Conservation (phyloP, 305 asterid species). For the Euphrasia arctica region DNA sequence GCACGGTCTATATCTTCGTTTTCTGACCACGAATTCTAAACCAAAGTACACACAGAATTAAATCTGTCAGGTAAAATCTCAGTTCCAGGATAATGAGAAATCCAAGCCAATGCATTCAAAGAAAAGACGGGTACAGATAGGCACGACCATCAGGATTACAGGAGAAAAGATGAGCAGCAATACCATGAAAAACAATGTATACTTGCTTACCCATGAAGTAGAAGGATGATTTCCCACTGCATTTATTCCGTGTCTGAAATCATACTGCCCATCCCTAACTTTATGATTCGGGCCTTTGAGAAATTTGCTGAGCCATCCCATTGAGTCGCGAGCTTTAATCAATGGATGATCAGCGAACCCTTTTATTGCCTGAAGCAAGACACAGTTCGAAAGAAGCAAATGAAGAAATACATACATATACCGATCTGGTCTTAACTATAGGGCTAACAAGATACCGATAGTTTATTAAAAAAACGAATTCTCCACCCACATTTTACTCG, state of each 20-base stretch:
- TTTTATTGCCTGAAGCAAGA: slow-evolving; percentile 34
- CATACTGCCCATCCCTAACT: slow-evolving; percentile 51
- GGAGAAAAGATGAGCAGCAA: no score
- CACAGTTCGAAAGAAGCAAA: neutral
- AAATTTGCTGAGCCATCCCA: slow-evolving; percentile 98
- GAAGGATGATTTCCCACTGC: slow-evolving; percentile 53
- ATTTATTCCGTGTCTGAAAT: slow-evolving; percentile 54
- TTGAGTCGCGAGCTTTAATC: slow-evolving; percentile 30
- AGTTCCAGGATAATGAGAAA: no score
- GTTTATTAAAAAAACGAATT: no score
- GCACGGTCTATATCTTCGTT: slow-evolving; percentile 88
- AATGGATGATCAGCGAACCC: slow-evolving; percentile 29
- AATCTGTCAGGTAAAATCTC: no score
- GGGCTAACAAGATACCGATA: no score
- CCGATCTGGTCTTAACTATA: no score
- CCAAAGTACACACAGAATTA: no score
- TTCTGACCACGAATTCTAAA: slow-evolving; percentile 54
- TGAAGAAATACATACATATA: neutral
- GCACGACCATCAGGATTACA: no score
- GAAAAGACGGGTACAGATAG: no score
- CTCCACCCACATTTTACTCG: no score
- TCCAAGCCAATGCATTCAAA: no score
- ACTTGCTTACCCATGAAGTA: slow-evolving; percentile 67
- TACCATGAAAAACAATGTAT: neutral
- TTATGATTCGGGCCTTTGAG: slow-evolving; percentile 64